These are phyloP conservation scores for Calophaca sinica DNA, from an alignment of 306 rosid genomes.

Conservation along the genomic window DNA sequence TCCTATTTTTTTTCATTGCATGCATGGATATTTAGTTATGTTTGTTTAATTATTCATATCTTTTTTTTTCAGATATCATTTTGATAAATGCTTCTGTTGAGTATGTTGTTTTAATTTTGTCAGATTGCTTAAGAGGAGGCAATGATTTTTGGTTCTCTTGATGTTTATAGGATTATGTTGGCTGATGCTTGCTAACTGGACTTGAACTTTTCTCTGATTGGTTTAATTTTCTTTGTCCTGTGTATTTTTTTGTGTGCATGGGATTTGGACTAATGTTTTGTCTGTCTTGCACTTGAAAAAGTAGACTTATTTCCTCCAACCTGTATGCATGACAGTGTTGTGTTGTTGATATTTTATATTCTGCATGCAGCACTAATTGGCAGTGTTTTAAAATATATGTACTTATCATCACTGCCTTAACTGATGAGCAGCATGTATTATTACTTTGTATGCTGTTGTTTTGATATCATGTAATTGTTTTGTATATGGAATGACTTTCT, in stretches of 20 bases:
- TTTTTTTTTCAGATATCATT: neutral
- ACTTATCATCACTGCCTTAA: neutral
- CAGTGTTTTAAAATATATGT: neutral
- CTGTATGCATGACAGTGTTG: neutral
- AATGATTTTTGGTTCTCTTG: neutral
- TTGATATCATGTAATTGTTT: neutral
- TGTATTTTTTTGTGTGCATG: neutral
- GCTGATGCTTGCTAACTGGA: constrained; percentile 25
- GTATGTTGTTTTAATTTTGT: constrained; percentile 5
- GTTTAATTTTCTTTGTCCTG: neutral
- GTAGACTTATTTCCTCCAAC: no score
- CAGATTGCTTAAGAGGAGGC: constrained; percentile 39
- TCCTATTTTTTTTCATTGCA: constrained; percentile 17
- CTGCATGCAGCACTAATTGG: neutral
- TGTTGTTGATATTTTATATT: neutral
- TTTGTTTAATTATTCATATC: neutral
- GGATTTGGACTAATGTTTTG: neutral
- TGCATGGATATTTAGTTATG: neutral
- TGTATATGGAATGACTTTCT: neutral
- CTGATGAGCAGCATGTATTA: neutral
- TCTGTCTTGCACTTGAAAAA: no score
- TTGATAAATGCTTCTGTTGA: constrained; percentile 22
- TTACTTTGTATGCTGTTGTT: neutral
- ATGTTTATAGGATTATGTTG: constrained; percentile 11
- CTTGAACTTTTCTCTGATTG: neutral